Evolutionary conservation across 2,329 filamentous ascomycete species (phyloP).

Genomic region (Curvularia spicifera): DNA sequence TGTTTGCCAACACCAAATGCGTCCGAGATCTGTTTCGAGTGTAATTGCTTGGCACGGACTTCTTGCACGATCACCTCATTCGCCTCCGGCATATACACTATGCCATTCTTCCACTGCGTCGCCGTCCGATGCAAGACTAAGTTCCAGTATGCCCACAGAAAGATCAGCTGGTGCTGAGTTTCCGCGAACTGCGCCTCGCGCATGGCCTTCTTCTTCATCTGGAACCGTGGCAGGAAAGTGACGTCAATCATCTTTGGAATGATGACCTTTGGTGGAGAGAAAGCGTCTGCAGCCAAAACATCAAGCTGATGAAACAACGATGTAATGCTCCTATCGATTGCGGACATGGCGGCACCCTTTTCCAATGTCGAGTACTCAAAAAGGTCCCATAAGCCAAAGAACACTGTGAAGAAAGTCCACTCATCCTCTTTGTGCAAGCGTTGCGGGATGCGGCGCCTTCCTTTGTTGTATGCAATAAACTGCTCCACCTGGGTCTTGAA

Average conservation of each 20-base stretch:
- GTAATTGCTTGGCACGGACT: conserved; percentile 43
- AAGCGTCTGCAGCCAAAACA: conserved; percentile 37
- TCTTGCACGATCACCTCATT: conserved; percentile 46
- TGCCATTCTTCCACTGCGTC: conserved; percentile 39
- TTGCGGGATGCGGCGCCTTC: conserved; percentile 24
- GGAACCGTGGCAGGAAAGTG: conserved; percentile 46
- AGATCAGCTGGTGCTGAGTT: conserved; percentile 43
- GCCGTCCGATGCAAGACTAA: conserved; percentile 38
- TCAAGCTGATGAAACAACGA: conserved; percentile 46
- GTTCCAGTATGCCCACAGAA: conserved; percentile 48
- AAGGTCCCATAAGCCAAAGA: conserved; percentile 49
- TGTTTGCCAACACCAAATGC: conserved; percentile 42
- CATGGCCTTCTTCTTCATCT: conserved; percentile 30
- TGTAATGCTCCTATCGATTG: conserved; percentile 43
- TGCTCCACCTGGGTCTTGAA: conserved; percentile 48
- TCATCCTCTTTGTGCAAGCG: conserved; percentile 31
- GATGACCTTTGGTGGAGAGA: conserved; percentile 36
- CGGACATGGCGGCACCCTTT: conserved; percentile 34
- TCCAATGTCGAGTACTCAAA: conserved; percentile 42
- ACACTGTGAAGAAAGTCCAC: conserved; percentile 47
- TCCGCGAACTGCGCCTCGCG: conserved; percentile 35
- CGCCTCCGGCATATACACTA: conserved; percentile 43
- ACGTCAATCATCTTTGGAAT: conserved; percentile 45
- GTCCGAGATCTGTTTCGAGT: conserved; percentile 42
- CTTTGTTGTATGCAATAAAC: conserved; percentile 39